These are phyloP conservation scores for Phytophthora tentaculata DNA, from an alignment of 352 stramenopile species.

Conservation along the genomic window DNA sequence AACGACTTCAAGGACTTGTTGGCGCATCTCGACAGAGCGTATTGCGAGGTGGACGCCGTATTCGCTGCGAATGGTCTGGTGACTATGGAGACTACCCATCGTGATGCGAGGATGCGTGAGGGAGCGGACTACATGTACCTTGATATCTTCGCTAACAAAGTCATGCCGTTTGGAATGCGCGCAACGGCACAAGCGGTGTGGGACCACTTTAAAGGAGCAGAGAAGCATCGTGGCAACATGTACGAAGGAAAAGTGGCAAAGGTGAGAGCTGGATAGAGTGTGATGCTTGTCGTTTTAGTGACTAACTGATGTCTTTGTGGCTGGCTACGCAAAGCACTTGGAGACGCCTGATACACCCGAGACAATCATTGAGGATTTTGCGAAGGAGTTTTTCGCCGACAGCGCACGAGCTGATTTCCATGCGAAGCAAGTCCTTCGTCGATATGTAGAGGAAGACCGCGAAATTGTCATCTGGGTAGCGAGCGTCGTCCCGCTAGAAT, in stretches of 20 bases:
- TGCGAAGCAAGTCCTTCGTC: constrained; percentile 43
- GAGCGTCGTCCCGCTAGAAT: constrained; percentile 49
- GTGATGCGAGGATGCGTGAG: constrained; percentile 48
- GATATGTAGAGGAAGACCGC: constrained; percentile 48
- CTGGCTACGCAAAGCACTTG: constrained; percentile 39
- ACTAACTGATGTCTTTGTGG: constrained; percentile 18
- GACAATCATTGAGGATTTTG: constrained; percentile 52
- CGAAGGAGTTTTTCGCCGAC: constrained; percentile 44
- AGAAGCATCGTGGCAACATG: constrained; percentile 50
- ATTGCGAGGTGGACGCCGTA: constrained; percentile 44
- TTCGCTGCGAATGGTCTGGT: constrained; percentile 44
- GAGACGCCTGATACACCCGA: constrained; percentile 40
- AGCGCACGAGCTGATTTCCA: constrained; percentile 50
- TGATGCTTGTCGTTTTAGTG: constrained; percentile 3
- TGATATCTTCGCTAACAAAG: constrained; percentile 54
- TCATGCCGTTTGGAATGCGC: constrained; percentile 53
- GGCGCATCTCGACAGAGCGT: constrained; percentile 40
- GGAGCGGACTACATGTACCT: constrained; percentile 48
- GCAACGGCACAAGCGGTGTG: constrained; percentile 47
- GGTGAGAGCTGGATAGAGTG: constrained; percentile 16
- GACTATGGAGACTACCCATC: constrained; percentile 45
- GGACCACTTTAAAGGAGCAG: constrained; percentile 49
- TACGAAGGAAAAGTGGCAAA: constrained; percentile 52
- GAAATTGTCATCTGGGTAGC: constrained; percentile 55
- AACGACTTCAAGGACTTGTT: constrained; percentile 45